Evolutionary conservation across 352 stramenopile species (phyloP).

Genomic region (Pythium vanterpoolii): DNA sequence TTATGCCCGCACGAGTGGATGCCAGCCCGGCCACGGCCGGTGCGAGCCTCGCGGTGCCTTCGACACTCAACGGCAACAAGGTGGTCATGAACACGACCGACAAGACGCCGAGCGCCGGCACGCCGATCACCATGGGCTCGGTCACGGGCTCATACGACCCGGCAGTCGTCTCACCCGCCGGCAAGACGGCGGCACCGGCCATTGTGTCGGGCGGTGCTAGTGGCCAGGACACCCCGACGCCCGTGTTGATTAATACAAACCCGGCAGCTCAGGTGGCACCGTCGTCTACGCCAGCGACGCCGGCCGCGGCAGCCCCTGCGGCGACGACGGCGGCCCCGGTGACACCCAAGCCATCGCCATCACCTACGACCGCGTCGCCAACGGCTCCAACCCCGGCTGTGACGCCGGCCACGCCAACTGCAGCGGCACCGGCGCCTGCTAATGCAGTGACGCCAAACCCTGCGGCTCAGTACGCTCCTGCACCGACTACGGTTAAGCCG

Average conservation of each 20-base stretch:
- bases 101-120: not conserved
- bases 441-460: constrained; percentile 4
- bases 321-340: not conserved
- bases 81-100: constrained; percentile 8
- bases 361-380: not conserved
- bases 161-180: not conserved
- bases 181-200: not conserved
- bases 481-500: not conserved
- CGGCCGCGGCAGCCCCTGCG: not conserved
- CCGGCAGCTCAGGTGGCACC: not conserved
- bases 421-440: not conserved
- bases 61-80: constrained; percentile 17
- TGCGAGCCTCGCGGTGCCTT: constrained; percentile 10
- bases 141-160: constrained; percentile 17
- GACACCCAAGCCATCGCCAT: not conserved
- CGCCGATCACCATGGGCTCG: constrained; percentile 11
- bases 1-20: constrained; percentile 20
- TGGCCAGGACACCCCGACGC: not conserved
- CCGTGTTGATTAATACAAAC: constrained; percentile 4
- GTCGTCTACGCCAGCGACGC: not conserved
- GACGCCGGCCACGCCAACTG: not conserved
- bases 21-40: constrained; percentile 3
- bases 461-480: not conserved
- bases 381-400: not conserved
- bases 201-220: not conserved